Conservation (phyloP, 495 filamentous ascomycete genomes). For the Bryoglossum gracile region DNA sequence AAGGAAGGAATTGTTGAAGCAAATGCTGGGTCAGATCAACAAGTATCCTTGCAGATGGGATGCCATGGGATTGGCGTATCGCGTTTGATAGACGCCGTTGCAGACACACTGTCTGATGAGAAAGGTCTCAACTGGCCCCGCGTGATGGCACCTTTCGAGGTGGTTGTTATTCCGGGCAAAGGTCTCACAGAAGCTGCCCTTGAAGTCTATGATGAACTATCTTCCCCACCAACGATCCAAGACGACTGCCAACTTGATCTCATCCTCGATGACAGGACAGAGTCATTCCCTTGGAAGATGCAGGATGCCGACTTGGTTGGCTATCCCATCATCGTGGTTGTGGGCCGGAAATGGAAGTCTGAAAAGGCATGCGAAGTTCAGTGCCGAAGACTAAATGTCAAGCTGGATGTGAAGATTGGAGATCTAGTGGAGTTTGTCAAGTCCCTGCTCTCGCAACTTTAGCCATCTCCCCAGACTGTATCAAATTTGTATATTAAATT, state of each 20-base stretch:
- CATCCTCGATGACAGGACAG: constrained; percentile 66
- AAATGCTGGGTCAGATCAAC: constrained; percentile 16
- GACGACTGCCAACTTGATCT: constrained; percentile 40
- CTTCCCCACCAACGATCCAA: neutral
- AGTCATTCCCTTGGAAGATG: constrained; percentile 72
- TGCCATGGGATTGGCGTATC: constrained; percentile 95
- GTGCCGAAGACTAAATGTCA: constrained; percentile 52
- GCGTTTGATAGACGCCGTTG: constrained; percentile 80
- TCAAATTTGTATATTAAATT: too few relatives aligned
- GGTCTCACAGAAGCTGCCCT: constrained; percentile 44
- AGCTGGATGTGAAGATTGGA: constrained; percentile 40
- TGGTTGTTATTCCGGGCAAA: constrained; percentile 55
- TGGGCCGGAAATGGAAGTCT: constrained; percentile 68
- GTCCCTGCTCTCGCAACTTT: constrained; percentile 7
- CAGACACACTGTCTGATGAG: constrained; percentile 61
- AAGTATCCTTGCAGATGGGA: constrained; percentile 75
- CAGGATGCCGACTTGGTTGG: constrained; percentile 84
- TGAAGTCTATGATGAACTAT: constrained; percentile 52
- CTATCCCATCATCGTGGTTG: constrained; percentile 72
- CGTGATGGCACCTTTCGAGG: constrained; percentile 79
- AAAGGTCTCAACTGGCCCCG: constrained; percentile 85
- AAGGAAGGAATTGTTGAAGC: neutral
- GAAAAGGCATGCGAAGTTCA: constrained; percentile 65
- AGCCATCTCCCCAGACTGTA: too few relatives aligned
- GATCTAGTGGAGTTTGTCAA: constrained; percentile 20